Evolutionary conservation across 2,329 filamentous ascomycete species (phyloP).

Genomic region (Aspergillus spinulosporus): DNA sequence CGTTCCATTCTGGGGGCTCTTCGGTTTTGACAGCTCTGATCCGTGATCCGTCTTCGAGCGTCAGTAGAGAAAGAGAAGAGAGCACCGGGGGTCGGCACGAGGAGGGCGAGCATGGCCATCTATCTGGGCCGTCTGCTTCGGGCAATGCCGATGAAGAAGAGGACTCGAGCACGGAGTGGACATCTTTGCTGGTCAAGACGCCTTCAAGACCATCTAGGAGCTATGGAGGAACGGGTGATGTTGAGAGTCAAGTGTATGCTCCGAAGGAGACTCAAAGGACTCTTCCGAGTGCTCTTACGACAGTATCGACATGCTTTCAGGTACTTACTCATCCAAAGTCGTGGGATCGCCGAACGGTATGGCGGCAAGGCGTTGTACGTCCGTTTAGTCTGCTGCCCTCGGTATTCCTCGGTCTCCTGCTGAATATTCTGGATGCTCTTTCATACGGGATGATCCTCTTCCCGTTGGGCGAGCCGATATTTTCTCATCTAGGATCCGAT

Average conservation of each 20-base stretch:
- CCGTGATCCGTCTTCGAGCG: constrained; percentile 37
- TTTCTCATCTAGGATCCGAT: constrained; percentile 81
- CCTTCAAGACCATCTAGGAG: constrained; percentile 29
- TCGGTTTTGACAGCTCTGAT: constrained; percentile 56
- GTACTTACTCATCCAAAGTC: constrained; percentile 62
- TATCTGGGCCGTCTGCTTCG: constrained; percentile 17
- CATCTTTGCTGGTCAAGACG: constrained; percentile 36
- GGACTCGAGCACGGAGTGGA: constrained; percentile 36
- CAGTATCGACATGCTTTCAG: constrained; percentile 28
- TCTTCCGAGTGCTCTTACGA: constrained; percentile 23
- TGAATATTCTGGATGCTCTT: constrained; percentile 91
- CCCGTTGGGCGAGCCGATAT: constrained; percentile 82
- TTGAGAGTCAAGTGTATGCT: constrained; percentile 30
- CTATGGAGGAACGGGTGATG: constrained; percentile 36
- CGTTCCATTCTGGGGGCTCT: constrained; percentile 33
- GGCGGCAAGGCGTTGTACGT: constrained; percentile 63
- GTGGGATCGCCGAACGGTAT: constrained; percentile 70
- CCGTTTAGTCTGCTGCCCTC: constrained; percentile 76
- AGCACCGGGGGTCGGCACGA: constrained; percentile 18
- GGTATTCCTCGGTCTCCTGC: constrained; percentile 80
- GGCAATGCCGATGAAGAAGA: constrained; percentile 18
- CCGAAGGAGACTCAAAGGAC: constrained; percentile 15
- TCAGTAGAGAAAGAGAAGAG: constrained; percentile 14
- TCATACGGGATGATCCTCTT: constrained; percentile 98
- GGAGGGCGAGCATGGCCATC: constrained; percentile 14